Base-by-base conservation (phyloP, 495 filamentous ascomycete genomes). In the Tuber calosporum region DNA sequence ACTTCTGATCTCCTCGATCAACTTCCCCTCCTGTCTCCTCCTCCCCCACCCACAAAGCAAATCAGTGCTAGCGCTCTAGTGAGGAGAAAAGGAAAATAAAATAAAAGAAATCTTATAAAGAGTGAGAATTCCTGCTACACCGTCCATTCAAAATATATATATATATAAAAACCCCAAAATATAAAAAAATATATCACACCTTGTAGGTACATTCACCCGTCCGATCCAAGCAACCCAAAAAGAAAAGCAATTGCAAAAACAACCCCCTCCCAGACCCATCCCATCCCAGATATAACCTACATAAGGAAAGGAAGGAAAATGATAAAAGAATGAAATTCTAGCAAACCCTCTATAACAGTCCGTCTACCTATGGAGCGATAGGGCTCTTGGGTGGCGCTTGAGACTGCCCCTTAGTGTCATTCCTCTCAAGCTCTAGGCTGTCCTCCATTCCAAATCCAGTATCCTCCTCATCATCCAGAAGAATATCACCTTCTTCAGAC, bases 371-470 rank as follows among this genome's bases (percentile, higher is more conserved):
- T 62, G 17, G 53, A 62, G 13, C 53, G 53, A 34, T 62, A 62
- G 53, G 53, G 7, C 53, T 26, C 26, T 62, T 62, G 3, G 53
- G 53, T 4, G 53, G n/a, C 3, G 53, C 26, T 62, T 34, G n/a
- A 34, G 53, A 62, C 9, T 5, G 53, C 15, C 53, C 53, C 53
- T 69, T 72, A 45, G 68, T 69, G 26, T 66, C 69, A 34, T 68
- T 71, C 71, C 73, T 79, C 68, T 79, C 77, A 38, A 79, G 40
- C 40, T 73, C 73, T 22, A 75, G 71, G 30, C 77, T 79, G n/a
- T 72, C 78, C 36, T 79, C 78, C 76, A 75, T 79, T 11, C 72
- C 72, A 66, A 74, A 79, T 15, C 72, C 78, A 13, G 79, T 73
- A 40, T 73, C 74, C 39, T 66, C 78, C 11, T 72, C 72, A 36